Conservation (phyloP, 441 rosid genomes). For the Isatis lusitanica region DNA sequence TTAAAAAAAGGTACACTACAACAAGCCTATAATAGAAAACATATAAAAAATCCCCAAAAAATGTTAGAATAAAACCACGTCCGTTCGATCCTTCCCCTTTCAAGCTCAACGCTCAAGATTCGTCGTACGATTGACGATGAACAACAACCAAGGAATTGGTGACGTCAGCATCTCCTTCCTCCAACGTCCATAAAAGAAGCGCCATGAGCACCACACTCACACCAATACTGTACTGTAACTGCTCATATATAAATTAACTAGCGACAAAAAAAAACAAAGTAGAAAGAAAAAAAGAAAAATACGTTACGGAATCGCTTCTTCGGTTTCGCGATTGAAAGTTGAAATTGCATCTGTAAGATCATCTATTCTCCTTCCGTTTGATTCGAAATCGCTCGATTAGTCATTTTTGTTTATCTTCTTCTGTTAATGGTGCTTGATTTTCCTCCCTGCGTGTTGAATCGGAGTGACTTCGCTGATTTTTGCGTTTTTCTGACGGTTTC, state of each 20-base stretch:
- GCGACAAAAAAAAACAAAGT: neutral
- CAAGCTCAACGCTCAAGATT: constrained; percentile 41
- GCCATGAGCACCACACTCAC: constrained; percentile 8
- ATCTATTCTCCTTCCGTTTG: neutral
- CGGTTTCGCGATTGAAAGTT: constrained; percentile 22
- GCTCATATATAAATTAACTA: neutral
- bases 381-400: constrained; percentile 7
- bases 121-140: constrained; percentile 44
- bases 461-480: neutral
- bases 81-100: constrained; percentile 40
- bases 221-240: constrained; percentile 33
- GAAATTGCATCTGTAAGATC: constrained; percentile 31
- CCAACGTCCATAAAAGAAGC: constrained; percentile 34
- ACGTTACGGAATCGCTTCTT: constrained; percentile 27
- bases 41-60: neutral
- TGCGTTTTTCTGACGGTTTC: no score
- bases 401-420: neutral
- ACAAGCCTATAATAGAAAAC: neutral
- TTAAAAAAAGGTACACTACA: constrained; percentile 25
- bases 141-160: constrained; percentile 16
- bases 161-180: constrained; percentile 27
- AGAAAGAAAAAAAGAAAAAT: neutral
- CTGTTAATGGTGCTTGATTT: neutral
- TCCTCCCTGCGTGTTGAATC: constrained; percentile 10
- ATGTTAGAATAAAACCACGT: neutral